phyloP scores from a whole-genome alignment of 116 monocot species.

The Trichopus zeylanicus region DNA sequence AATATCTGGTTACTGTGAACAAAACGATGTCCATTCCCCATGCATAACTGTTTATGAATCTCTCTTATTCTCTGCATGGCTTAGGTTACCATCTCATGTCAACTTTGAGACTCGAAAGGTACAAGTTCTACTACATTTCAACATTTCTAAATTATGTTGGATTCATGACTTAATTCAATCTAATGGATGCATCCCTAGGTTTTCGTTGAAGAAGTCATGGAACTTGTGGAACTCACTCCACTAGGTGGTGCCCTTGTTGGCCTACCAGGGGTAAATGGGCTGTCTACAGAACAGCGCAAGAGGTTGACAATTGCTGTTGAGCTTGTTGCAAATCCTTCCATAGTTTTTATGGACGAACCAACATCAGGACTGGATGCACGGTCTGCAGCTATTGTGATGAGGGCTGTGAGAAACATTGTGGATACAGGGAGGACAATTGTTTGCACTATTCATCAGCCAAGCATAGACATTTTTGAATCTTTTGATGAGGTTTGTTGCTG shows the following conservation, averaged over 20 bases:
- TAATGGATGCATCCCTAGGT: slow-evolving; percentile 31
- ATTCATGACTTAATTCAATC: background rate
- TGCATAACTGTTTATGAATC: slow-evolving; percentile 92
- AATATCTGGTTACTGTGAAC: slow-evolving; percentile 96
- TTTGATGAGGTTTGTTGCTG: slow-evolving; percentile 86
- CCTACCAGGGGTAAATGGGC: slow-evolving; percentile 79
- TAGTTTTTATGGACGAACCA: slow-evolving; percentile 99
- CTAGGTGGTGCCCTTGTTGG: slow-evolving; percentile 92
- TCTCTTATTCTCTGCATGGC: slow-evolving; percentile 88
- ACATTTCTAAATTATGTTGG: background rate
- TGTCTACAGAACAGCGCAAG: slow-evolving; percentile 95
- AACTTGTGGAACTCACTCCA: slow-evolving; percentile 86
- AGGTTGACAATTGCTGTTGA: slow-evolving; percentile 96
- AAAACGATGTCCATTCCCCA: slow-evolving; percentile 96
- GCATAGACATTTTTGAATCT: slow-evolving; percentile 99
- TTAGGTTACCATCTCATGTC: slow-evolving; percentile 77
- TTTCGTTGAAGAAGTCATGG: slow-evolving; percentile 98
- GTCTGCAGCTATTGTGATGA: slow-evolving; percentile 97
- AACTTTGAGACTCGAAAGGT: slow-evolving; percentile 63
- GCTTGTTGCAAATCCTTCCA: slow-evolving; percentile 98
- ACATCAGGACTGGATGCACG: slow-evolving; percentile 99
- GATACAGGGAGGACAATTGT: slow-evolving; percentile 98
- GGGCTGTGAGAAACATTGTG: slow-evolving; percentile 98
- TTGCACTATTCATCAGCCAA: slow-evolving; percentile 99
- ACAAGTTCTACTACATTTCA: slow-evolving; percentile 1